Evolutionary conservation across 2,329 filamentous ascomycete genomes (phyloP), one percentile per base, ranked within the genome.

Genomic region (Colletotrichum eleusines): DNA sequence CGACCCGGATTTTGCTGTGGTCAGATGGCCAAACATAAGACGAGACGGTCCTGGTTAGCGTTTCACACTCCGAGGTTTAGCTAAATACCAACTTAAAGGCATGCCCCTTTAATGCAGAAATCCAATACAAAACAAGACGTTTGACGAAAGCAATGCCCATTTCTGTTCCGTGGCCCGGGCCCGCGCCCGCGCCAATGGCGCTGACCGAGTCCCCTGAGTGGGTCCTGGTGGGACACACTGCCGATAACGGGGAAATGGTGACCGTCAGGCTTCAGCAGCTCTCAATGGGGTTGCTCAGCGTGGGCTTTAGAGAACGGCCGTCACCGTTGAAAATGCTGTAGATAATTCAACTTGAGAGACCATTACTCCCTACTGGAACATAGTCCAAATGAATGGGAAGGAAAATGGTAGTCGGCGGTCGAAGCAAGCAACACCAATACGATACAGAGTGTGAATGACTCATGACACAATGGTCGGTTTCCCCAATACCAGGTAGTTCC

Each of bases 21-120:
- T 71, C 65, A 69, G 69, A 69, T 71, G 64, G 53, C 23, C 51
- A 35, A 42, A 59, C 46, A 71, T 54, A 51, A 63, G 42, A 69
- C 69, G 58, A 59, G 33, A 71, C 55, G 20, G 53, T 46, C 53
- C 5, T 59, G 23, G 28, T 54, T 48, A 58, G 44, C 40, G 69
- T 69, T 69, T 69, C 40, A 40, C 20, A 38, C 40, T 38, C 18
- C 28, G 26, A 50, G 26, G 42, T 53, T 44, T 63, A 53, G 58
- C 59, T 11, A 42, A 63, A 48, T 62, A 57, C 40, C 50, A 48
- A 57, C 33, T 8, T 28, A 5, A 51, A 7, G 33, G 16, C 20
- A 35, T 23, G 28, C 11, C n/a, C n/a, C 23, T 20, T 33, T 40
- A 4, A 71, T 46, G 53, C 38, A 12, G 16, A 23, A 16, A 38